Percentiles rank a stretch among this genome's conserved stretches.
These are phyloP conservation scores for Lichtheimia corymbifera DNA, from an alignment of 371 early-diverging fungal species.

Conservation along the genomic window DNA sequence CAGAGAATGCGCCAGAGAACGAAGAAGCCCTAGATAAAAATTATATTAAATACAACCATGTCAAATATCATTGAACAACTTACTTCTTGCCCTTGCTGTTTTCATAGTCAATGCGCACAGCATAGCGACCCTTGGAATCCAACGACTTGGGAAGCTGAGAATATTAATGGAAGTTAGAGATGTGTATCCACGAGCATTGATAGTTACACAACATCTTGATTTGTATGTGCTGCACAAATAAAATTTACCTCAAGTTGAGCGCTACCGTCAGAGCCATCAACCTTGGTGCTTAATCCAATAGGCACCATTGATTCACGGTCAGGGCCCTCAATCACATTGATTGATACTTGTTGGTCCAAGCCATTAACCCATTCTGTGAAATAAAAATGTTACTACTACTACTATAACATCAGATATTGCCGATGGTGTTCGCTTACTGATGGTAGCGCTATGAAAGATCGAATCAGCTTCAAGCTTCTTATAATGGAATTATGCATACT, in stretches of 20 bases:
- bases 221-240: background rate
- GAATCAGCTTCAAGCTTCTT: background rate
- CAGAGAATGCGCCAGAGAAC: conserved; percentile 8
- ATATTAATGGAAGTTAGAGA: conserved; percentile 5
- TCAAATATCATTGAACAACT: background rate
- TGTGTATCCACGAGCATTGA: conserved; percentile 7
- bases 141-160: conserved; percentile 12
- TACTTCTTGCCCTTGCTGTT: conserved; percentile 14
- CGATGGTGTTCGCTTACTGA: background rate
- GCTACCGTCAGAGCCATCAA: conserved; percentile 8
- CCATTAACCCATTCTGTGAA: conserved; percentile 17
- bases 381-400: background rate
- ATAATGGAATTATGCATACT: background rate
- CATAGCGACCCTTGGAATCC: conserved; percentile 9
- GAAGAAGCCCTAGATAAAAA: background rate
- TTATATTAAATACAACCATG: no score
- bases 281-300: conserved; percentile 10
- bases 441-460: background rate
- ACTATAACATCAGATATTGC: background rate
- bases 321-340: conserved; percentile 13
- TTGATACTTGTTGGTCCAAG: conserved; percentile 6
- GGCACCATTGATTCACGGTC: conserved; percentile 11
- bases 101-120: conserved; percentile 14
- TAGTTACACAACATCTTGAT: background rate
- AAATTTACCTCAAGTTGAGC: conserved; percentile 10